Evolutionary conservation across 2,329 filamentous ascomycete genomes (phyloP), one percentile per base, ranked within the genome.

Genomic region (Trichoderma sp.): DNA sequence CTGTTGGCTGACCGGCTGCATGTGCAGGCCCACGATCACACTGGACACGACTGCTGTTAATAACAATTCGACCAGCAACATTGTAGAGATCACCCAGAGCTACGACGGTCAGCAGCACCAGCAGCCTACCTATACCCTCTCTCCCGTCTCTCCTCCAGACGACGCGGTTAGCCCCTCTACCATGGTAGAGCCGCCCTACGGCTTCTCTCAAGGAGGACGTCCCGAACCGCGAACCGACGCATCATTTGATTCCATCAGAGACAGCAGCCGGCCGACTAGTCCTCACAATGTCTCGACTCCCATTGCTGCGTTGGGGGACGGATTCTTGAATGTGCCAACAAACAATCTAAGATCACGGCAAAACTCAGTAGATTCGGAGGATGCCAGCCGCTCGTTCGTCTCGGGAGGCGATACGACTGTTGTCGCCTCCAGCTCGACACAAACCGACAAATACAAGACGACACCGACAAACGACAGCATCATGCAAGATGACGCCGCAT

Each of bases 281-380:
- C 90, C 91, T 9, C 91, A 93, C 80, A 93, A 93, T 82, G 85
- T 93, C 64, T 92, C 90, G 32, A 89, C 83, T 73, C 87, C 87
- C 1, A 83, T 88, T 9, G 74, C 87, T 13, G 80, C 84, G 20
- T 82, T 82, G 17, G 81, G 79, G 20, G 82, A 80, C 80, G 84
- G 85, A 69, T 92, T 92, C 75, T 83, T 94, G 61, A 85, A 90
- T 0, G 92, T 94, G 1, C 92, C 92, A 1, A 85, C 84, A n/a
- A 84, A 83, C 63, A 74, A 77, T 20, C 78, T 84, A 66, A 84
- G 90, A 65, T 90, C 90, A 43, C 84, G 91, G 72, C 90, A 92
- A 71, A 91, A 91, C 75, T 93, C 91, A 1, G 83, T 93, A 63
- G 91, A 93, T 76, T 92, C 90, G 11, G 87, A 89, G 34, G 90